A percentile compares a stretch with the other conserved stretches of the same genome.
Evolutionary conservation across 1,139 yeast genomes (phyloP).

Genomic region (Yamadazyma epiphylla): DNA sequence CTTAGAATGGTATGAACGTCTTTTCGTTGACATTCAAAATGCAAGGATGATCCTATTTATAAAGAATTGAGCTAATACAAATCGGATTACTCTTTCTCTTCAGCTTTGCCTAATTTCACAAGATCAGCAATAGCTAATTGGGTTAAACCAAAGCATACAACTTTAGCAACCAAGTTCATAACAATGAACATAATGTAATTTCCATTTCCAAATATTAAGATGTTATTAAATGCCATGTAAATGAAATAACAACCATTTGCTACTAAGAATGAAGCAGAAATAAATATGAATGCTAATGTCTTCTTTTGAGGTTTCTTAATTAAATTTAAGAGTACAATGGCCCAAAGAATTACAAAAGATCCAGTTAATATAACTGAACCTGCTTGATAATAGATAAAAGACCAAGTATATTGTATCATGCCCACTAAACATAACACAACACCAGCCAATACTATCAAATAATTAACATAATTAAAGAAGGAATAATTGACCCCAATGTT

Average conservation of each 20-base stretch:
- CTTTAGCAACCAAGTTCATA: constrained; percentile 8
- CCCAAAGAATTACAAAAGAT: constrained; percentile 4
- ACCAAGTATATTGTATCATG: constrained; percentile 7
- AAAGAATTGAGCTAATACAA: no score
- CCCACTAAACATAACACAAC: constrained; percentile 9
- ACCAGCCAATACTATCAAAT: constrained; percentile 6
- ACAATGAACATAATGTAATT: constrained; percentile 10
- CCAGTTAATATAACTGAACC: constrained; percentile 9
- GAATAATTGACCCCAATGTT: constrained; percentile 4
- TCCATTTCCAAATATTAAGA: constrained; percentile 6
- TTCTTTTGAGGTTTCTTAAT: constrained; percentile 2
- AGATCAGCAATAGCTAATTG: constrained; percentile 4
- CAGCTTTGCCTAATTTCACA: not conserved
- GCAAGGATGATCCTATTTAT: no score
- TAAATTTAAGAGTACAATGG: constrained; percentile 3
- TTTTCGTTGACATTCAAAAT: no score
- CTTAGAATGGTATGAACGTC: no score
- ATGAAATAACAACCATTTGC: constrained; percentile 10
- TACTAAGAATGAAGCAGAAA: constrained; percentile 4
- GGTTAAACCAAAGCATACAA: constrained; percentile 5
- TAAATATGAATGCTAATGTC: constrained; percentile 5
- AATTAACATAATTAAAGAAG: constrained; percentile 5
- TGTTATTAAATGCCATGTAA: constrained; percentile 8
- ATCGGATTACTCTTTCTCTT: no score
- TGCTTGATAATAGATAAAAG: constrained; percentile 10